Conservation (phyloP, 225 moss, liverwort and hornwort genomes). For the Lunularia cruciata region DNA sequence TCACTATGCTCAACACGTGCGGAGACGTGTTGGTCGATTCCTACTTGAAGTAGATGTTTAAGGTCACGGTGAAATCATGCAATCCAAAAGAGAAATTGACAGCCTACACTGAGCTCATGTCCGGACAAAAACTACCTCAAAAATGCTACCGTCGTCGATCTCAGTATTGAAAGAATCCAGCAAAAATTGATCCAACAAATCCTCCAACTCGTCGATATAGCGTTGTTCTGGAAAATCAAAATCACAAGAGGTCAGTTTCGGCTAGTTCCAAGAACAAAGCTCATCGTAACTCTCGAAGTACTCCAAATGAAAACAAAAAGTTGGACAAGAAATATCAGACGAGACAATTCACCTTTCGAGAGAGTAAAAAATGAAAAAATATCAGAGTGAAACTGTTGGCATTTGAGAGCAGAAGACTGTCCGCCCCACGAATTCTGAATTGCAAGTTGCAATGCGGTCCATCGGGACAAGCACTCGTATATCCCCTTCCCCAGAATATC, state of each 20-base stretch:
- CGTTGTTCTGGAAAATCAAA: slow-evolving; percentile 49
- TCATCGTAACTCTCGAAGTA: background rate
- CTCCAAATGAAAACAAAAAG: slow-evolving; percentile 7
- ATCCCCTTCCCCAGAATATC: slow-evolving; percentile 62
- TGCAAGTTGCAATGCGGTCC: slow-evolving; percentile 92
- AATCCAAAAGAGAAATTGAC: background rate
- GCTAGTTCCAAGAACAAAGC: background rate
- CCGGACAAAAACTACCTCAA: slow-evolving; percentile 52
- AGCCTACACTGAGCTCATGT: background rate
- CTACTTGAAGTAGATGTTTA: no score
- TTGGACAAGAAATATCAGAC: background rate
- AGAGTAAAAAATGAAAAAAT: slow-evolving; percentile 58
- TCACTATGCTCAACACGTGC: background rate
- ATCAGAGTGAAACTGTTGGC: slow-evolving; percentile 57
- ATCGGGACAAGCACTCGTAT: slow-evolving; percentile 60
- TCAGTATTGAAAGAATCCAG: slow-evolving; percentile 62
- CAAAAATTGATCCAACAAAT: slow-evolving; percentile 63
- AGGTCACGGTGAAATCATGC: no score
- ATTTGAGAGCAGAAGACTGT: slow-evolving; percentile 55
- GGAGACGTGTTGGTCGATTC: no score
- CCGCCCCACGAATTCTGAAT: slow-evolving; percentile 83
- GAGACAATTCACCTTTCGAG: slow-evolving; percentile 53
- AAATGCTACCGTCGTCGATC: slow-evolving; percentile 74
- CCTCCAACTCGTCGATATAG: slow-evolving; percentile 83
- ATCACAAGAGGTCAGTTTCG: no score